Evolutionary conservation across 352 stramenopile genomes (phyloP), one percentile per base, ranked within the genome.

Genomic region (Elongisporangium prolatum): DNA sequence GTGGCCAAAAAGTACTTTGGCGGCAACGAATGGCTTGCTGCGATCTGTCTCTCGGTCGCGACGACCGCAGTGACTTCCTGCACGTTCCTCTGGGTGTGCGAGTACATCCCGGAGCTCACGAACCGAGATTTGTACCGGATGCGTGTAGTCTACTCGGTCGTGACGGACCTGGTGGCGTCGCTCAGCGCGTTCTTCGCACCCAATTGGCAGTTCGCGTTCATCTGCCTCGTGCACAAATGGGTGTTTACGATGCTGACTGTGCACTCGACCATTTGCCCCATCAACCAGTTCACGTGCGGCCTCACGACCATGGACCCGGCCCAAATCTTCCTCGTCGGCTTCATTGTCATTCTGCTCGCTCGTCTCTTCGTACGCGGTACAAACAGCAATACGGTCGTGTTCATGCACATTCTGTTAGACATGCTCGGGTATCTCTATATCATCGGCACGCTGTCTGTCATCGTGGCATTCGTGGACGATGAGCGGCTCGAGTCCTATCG

Each of bases 231-330:
- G 20, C 70, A 89, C 60, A 90, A 88, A 59, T 58, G 62, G 17
- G 75, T 90, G 18, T 90, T 90, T 50, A 86, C 75, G 18, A 59
- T 92, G 18, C 57, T 86, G 34, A 89, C 79, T 0, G 71, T 89
- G 61, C 74, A 85, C 52, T 87, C 75, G 44, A 86, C 72, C 50
- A 77, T 78, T 14, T 91, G 82, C 40, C 74, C 75, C 17, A 80
- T 88, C 60, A 93, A 93, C 66, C 81, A 80, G 57, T 81, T 88
- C 48, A 72, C 65, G 21, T 91, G 82, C 52, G 81, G 74, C 16
- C 34, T 44, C 34, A 56, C 72, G 2, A 74, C 67, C 5, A 49
- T 89, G 17, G 67, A 80, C 18, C 74, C 81, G 47, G 68, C 68
- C 9, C 66, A 84, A 54, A 64, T 85, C 17, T 82, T 84, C 53